Conservation (phyloP, 2,329 filamentous ascomycete species). For the Trichophyton rubrum region DNA sequence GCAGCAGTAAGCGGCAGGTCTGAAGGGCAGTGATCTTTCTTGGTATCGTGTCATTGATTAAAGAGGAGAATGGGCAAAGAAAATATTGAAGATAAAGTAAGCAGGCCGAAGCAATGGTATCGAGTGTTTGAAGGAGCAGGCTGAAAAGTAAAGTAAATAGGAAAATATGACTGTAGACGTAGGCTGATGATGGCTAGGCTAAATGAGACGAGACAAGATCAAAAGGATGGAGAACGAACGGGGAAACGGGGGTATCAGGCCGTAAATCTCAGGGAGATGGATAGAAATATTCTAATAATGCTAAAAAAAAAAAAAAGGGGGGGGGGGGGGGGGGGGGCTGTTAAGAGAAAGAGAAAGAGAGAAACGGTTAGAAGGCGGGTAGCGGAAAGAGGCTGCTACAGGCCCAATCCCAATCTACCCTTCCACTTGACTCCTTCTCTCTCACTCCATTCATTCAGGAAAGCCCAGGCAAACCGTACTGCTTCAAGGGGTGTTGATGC, state of each 20-base stretch:
- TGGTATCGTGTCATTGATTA: slow-evolving; percentile 1
- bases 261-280: not conserved
- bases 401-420: slow-evolving; percentile 27
- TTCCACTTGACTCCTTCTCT: slow-evolving; percentile 36
- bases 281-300: not conserved
- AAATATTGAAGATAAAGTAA: not conserved
- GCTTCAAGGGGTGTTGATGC: slow-evolving; percentile 34
- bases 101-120: not conserved
- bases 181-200: not conserved
- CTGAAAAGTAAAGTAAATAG: not conserved
- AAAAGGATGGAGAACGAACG: not conserved
- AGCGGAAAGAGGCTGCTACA: slow-evolving; percentile 18
- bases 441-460: slow-evolving; percentile 36
- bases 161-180: not conserved
- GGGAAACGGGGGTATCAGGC: not conserved
- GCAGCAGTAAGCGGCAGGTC: not conserved
- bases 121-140: not conserved
- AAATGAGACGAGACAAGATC: not conserved
- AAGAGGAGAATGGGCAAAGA: not conserved
- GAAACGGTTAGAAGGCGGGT: not conserved
- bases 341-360: not conserved
- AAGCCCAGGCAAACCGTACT: slow-evolving; percentile 32
- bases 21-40: not conserved
- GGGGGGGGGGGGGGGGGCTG: too few species aligned
- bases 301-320: not conserved